A percentile compares a stretch with the other conserved stretches of the same genome.
Conservation (phyloP, 495 filamentous ascomycete genomes). For the Aspergillus coremiiformis region DNA sequence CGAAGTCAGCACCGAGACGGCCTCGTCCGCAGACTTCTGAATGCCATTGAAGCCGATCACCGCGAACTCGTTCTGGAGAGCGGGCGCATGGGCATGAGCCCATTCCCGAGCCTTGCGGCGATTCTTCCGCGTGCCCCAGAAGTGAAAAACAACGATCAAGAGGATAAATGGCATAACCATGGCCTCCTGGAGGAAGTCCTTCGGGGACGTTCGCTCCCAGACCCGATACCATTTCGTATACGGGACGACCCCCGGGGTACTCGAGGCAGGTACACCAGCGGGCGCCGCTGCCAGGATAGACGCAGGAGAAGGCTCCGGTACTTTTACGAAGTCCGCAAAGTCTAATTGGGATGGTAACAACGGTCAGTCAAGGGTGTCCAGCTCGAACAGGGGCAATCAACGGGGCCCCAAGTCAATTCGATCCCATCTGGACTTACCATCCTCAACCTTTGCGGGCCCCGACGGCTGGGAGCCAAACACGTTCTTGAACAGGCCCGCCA, state of each 20-base stretch:
- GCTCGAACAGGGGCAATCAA: not conserved
- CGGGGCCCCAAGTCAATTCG: not conserved
- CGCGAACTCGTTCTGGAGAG: slow-evolving; percentile 75
- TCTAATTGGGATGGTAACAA: slow-evolving; percentile 36
- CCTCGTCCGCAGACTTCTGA: slow-evolving; percentile 27
- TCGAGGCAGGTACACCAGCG: slow-evolving; percentile 36
- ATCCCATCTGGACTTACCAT: slow-evolving; percentile 43
- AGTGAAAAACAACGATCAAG: slow-evolving; percentile 66
- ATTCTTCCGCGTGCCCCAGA: slow-evolving; percentile 79
- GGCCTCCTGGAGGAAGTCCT: slow-evolving; percentile 82
- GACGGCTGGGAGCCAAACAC: slow-evolving; percentile 56
- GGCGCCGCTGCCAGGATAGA: slow-evolving; percentile 35
- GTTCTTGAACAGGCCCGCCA: slow-evolving; percentile 64
- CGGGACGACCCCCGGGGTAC: slow-evolving; percentile 46
- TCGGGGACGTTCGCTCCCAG: slow-evolving; percentile 74
- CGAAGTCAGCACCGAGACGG: slow-evolving; percentile 32
- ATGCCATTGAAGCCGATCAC: slow-evolving; percentile 68
- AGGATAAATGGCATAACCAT: slow-evolving; percentile 68
- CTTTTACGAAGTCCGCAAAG: slow-evolving; percentile 72
- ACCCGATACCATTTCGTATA: slow-evolving; percentile 96
- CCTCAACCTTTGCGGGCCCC: slow-evolving; percentile 46
- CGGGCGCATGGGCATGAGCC: slow-evolving; percentile 63
- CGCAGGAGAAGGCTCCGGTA: slow-evolving; percentile 54
- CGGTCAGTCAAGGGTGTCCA: not conserved
- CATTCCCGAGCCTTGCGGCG: slow-evolving; percentile 71